A percentile compares a stretch with the other conserved stretches of the same genome.
These are phyloP conservation scores for Neonectria neomacrospora DNA, from an alignment of 2,329 filamentous ascomycete genomes.

Conservation along the genomic window DNA sequence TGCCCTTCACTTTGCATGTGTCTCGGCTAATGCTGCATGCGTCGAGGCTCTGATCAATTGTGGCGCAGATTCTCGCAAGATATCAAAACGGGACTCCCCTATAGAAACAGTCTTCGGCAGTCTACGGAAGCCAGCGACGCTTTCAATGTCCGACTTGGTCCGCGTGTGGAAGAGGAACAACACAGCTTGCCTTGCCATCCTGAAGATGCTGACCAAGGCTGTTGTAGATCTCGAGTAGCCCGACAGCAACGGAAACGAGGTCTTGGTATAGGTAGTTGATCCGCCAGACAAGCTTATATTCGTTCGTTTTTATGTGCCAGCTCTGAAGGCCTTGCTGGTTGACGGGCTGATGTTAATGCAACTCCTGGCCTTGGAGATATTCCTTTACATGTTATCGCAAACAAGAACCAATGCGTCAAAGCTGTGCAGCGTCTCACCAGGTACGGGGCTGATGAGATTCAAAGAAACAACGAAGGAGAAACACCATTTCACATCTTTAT, in stretches of 20 bases:
- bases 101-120: background rate
- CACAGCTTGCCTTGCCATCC: slow-evolving; percentile 14
- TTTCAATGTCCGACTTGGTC: slow-evolving; percentile 27
- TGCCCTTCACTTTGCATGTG: slow-evolving; percentile 32
- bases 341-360: slow-evolving; percentile 19
- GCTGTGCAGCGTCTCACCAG: slow-evolving; percentile 28
- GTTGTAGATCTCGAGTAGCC: background rate
- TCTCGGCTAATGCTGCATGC: slow-evolving; percentile 14
- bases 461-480: background rate
- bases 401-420: background rate
- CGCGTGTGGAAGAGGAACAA: slow-evolving; percentile 26
- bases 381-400: slow-evolving; percentile 18
- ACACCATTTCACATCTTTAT: slow-evolving; percentile 17
- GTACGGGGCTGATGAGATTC: slow-evolving; percentile 28
- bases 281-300: background rate
- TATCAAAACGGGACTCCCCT: slow-evolving; percentile 11
- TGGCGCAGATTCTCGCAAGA: slow-evolving; percentile 30
- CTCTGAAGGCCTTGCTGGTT: slow-evolving; percentile 24
- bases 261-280: background rate
- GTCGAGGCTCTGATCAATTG: slow-evolving; percentile 28
- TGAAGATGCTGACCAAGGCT: slow-evolving; percentile 15
- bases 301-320: background rate
- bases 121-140: background rate
- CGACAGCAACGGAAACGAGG: background rate
- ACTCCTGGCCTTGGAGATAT: background rate